Conservation (phyloP, 306 rosid genomes). For the Rubus parviflorus region DNA sequence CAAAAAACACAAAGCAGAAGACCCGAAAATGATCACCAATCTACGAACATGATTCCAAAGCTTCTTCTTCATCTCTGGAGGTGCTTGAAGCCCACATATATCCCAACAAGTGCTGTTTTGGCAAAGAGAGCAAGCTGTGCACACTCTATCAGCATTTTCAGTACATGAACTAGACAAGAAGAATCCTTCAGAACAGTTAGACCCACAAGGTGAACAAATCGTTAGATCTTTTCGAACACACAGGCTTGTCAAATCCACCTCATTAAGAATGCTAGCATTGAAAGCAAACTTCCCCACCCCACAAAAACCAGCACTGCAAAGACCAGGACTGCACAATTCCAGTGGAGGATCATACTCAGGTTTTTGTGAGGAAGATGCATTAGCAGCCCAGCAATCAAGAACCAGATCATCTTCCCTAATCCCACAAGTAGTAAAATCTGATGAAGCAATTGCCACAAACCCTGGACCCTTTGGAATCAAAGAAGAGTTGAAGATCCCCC, state of each 20-base stretch:
- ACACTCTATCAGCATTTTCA: conserved; percentile 61
- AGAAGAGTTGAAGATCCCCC: conserved; percentile 78
- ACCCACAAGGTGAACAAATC: conserved; percentile 87
- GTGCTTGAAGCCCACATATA: conserved; percentile 54
- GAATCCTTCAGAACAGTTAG: conserved; percentile 71
- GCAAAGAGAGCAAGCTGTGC: conserved; percentile 94
- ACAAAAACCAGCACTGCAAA: conserved; percentile 60
- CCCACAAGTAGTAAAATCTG: conserved; percentile 78
- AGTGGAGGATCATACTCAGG: conserved; percentile 68
- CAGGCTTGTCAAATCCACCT: conserved; percentile 65
- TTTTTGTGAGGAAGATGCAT: conserved; percentile 37
- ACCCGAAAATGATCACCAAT: conserved; percentile 51
- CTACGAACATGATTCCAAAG: conserved; percentile 52
- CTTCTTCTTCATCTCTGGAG: conserved; percentile 37
- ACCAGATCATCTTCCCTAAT: conserved; percentile 81
- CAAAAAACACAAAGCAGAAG: conserved; percentile 49
- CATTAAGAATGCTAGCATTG: conserved; percentile 73
- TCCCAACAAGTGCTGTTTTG: conserved; percentile 81
- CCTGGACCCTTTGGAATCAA: conserved; percentile 59
- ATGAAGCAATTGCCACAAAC: conserved; percentile 80
- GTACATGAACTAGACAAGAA: conserved; percentile 85
- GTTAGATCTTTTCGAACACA: conserved; percentile 67
- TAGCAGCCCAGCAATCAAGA: conserved; percentile 77
- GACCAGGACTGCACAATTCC: conserved; percentile 89
- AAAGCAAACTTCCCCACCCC: conserved; percentile 55